Evolutionary conservation across 805 yeast species (phyloP).

Genomic region (Starmerella asiatica): DNA sequence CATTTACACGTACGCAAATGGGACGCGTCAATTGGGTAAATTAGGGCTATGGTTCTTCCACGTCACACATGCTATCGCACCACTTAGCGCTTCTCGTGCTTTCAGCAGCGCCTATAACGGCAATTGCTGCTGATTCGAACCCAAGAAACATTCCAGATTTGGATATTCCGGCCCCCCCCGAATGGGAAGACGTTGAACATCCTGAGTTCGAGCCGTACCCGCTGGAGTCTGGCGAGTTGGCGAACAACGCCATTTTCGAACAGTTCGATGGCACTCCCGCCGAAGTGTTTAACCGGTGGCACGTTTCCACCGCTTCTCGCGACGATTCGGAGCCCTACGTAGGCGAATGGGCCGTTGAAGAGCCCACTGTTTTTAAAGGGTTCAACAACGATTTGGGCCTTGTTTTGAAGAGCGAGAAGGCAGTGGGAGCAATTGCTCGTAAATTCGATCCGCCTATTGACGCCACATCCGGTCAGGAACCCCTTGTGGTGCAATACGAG

Average conservation of each 20-base stretch:
- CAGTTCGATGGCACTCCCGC: constrained; percentile 30
- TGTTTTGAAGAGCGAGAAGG: constrained; percentile 60
- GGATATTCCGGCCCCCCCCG: constrained; percentile 13
- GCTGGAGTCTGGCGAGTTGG: constrained; percentile 14
- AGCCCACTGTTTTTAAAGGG: constrained; percentile 44
- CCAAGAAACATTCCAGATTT: constrained; percentile 11
- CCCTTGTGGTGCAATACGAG: constrained; percentile 79
- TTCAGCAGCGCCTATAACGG: constrained; percentile 3
- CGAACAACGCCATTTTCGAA: constrained; percentile 20
- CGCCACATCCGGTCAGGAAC: constrained; percentile 37
- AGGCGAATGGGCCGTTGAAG: constrained; percentile 70
- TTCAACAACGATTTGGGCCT: constrained; percentile 58
- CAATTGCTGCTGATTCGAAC: constrained; percentile 7
- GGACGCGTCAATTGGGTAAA: no score
- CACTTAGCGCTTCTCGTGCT: background rate
- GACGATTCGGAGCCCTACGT: constrained; percentile 34
- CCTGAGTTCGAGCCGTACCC: constrained; percentile 22
- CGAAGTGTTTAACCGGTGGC: constrained; percentile 34
- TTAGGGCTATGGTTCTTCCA: no score
- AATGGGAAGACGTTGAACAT: constrained; percentile 19
- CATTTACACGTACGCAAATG: background rate
- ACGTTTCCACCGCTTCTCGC: constrained; percentile 23
- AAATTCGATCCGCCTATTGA: constrained; percentile 44
- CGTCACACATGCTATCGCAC: background rate
- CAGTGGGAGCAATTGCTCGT: constrained; percentile 69